Percentiles rank a stretch among this genome's conserved stretches.
phyloP scores from a whole-genome alignment of 2,329 filamentous ascomycete genomes.

The Fusarium haematococcum region DNA sequence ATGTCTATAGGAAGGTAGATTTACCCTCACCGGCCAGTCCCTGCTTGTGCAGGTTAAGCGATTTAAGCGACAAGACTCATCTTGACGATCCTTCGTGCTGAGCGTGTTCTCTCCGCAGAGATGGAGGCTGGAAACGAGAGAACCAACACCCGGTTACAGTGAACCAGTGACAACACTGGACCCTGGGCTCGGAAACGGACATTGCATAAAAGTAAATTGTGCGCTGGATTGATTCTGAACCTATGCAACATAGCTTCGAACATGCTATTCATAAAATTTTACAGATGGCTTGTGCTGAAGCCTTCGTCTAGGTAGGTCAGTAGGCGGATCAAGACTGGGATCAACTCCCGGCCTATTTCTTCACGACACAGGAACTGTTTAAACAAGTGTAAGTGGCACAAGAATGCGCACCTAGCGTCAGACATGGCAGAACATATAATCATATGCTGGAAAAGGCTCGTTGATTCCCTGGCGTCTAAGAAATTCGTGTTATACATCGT shows the following conservation, averaged over 20 bases:
- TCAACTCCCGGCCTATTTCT: neutral
- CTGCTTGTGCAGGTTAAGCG: neutral
- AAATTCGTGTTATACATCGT: slow-evolving; percentile 49
- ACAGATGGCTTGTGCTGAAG: neutral
- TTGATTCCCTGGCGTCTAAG: slow-evolving; percentile 42
- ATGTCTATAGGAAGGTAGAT: neutral
- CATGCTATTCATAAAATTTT: neutral
- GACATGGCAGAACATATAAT: neutral
- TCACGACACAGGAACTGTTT: neutral
- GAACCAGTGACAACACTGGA: neutral
- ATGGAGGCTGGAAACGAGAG: neutral
- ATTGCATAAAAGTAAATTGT: neutral
- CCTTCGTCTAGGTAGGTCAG: neutral
- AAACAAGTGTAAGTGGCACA: neutral
- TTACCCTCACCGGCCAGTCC: neutral
- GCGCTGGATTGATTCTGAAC: neutral
- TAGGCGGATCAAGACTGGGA: neutral
- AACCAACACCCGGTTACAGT: neutral
- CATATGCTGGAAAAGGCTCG: slow-evolving; percentile 20
- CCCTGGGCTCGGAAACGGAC: neutral
- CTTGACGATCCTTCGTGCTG: neutral
- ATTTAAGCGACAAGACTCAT: neutral
- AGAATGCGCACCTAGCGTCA: slow-evolving; percentile 8
- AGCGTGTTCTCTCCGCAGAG: neutral
- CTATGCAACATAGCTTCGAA: neutral